Evolutionary conservation across 75 land plant genomes (phyloP).

Genomic region (Sequoiadendron giganteum): DNA sequence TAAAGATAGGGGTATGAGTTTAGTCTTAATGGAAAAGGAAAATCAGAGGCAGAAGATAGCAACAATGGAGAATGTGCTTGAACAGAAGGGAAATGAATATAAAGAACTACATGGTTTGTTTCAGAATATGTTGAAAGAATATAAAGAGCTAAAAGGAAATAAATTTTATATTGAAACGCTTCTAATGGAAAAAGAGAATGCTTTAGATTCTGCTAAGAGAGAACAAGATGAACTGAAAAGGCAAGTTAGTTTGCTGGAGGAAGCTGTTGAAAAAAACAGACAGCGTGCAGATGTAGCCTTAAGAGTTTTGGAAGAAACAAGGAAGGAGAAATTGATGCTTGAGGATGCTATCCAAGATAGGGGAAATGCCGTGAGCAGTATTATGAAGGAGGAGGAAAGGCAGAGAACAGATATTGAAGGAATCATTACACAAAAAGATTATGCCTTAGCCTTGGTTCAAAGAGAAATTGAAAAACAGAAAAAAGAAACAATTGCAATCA

Average conservation of each 20-base stretch:
- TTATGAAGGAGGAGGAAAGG: neutral
- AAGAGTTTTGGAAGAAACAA: neutral
- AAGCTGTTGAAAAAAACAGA: neutral
- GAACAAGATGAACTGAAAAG: neutral
- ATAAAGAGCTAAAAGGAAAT: neutral
- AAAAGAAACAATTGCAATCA: neutral
- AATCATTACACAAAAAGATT: neutral
- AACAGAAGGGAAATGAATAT: conserved; percentile 2
- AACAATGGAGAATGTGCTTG: neutral
- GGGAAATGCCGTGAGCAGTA: neutral
- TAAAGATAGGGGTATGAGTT: neutral
- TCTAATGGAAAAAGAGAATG: neutral
- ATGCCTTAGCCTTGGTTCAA: too few relatives aligned
- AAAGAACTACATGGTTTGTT: neutral
- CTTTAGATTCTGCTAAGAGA: neutral
- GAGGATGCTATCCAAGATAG: neutral
- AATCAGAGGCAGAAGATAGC: neutral
- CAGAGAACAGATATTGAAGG: conserved; percentile 2
- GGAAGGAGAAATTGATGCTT: conserved; percentile 9
- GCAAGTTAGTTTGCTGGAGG: conserved; percentile 2
- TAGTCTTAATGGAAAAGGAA: conserved; percentile 3
- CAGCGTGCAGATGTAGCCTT: neutral
- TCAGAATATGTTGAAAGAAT: neutral
- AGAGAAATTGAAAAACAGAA: neutral
- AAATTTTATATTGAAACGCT: neutral